Base-by-base conservation (phyloP, 768 basidiomycete genomes). In the Mycena crocata region DNA sequence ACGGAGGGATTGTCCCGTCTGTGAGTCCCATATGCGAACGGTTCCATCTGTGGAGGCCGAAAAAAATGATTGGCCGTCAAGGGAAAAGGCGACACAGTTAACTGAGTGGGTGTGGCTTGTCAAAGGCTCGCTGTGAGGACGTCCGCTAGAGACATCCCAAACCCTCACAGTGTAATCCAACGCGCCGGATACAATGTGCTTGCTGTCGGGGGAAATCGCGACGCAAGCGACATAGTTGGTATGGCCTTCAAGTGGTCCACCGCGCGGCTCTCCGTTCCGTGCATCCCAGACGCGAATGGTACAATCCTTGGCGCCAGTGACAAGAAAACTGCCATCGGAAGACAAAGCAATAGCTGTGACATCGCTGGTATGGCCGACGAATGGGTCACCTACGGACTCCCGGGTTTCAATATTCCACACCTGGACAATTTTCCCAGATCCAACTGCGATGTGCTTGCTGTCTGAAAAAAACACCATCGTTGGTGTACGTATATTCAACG, bases 211-310 rank as follows among this genome's bases (percentile, higher is more conserved):
- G 12, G 45, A 17, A 46, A 46, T 5, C 23, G 45, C 23, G 21
- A 46, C 23, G 23, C 45, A 46, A 24, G 28, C 3, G 23, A 39
- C 54, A 32, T 1, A 1, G 0, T 17, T 5, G 17, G 37, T 55
- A 28, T 40, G 54, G 8, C 54, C 30, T n/a, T 32, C 17, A 34
- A 51, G 31, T 19, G 49, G 49, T n/a, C n/a, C 32, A 19, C 49
- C 30, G 34, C 6, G 23, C n/a, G 24, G n/a, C 35, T 23, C 26
- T 17, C 51, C 51, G 28, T 32, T 54, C 19, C 24, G 21, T 31
- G 51, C 35, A 54, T 54, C 34, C 51, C 51, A 55, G 24, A 55
- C 35, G 9, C 35, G 55, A 40, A 45, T 24, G 26, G 44, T 45
- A 3, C 26, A 3, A 13, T 45, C 44, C 9, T 6, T 5, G 5